Conservation (phyloP, 2,329 filamentous ascomycete genomes). For the Clarireedia homoeocarpa region DNA sequence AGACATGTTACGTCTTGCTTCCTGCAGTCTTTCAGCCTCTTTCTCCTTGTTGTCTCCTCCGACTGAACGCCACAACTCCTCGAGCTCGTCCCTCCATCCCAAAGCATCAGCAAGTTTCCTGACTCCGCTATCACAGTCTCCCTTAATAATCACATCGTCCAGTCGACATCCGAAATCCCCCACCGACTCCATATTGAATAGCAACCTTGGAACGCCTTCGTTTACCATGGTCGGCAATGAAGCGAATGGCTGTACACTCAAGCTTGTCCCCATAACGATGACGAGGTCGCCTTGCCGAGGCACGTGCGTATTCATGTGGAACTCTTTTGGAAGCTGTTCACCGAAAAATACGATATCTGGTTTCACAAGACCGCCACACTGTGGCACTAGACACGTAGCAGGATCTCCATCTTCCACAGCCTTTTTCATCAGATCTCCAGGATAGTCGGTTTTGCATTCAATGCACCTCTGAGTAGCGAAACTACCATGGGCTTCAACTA, state of each 20-base stretch:
- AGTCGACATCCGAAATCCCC: conserved; percentile 67
- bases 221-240: conserved; percentile 60
- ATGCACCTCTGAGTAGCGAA: conserved; percentile 90
- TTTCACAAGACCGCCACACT: conserved; percentile 68
- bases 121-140: conserved; percentile 77
- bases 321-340: conserved; percentile 57
- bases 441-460: conserved; percentile 69
- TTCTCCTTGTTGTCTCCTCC: conserved; percentile 51
- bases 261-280: conserved; percentile 82
- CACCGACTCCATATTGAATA: conserved; percentile 83
- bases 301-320: conserved; percentile 51
- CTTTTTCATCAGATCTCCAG: conserved; percentile 64
- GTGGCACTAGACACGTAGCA: conserved; percentile 53
- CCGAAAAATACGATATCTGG: conserved; percentile 83
- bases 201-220: conserved; percentile 61
- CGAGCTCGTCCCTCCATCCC: conserved; percentile 81
- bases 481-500: conserved; percentile 91
- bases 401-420: conserved; percentile 61
- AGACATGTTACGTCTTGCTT: conserved; percentile 17
- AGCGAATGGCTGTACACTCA: conserved; percentile 85
- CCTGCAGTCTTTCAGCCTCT: conserved; percentile 15
- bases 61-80: conserved; percentile 62
- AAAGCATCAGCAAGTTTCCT: conserved; percentile 69
- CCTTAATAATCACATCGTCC: conserved; percentile 80
- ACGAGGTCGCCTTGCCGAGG: conserved; percentile 63